Conservation (phyloP, 176 grass and related monocot species). For the Triticum turgidum region DNA sequence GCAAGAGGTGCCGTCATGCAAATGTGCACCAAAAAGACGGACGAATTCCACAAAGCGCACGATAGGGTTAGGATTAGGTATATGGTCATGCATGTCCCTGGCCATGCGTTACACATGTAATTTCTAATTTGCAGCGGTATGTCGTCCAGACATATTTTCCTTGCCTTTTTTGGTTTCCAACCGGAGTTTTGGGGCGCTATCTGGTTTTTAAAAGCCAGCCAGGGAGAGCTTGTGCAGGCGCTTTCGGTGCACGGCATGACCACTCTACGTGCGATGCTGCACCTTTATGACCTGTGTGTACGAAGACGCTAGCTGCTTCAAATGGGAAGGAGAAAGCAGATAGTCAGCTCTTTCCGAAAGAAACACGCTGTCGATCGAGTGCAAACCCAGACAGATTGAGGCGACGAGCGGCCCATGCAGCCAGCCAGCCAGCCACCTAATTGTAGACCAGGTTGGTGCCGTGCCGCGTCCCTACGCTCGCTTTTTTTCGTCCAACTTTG, state of each 20-base stretch:
- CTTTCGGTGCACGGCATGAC: background rate
- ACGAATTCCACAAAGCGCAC: background rate
- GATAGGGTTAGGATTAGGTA: constrained; percentile 22
- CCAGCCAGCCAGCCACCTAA: background rate
- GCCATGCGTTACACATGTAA: background rate
- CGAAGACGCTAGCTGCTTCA: background rate
- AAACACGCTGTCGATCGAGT: background rate
- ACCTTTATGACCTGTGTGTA: background rate
- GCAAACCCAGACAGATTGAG: background rate
- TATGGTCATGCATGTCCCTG: background rate
- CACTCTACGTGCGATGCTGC: background rate
- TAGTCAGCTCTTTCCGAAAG: background rate
- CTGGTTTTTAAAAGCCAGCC: background rate
- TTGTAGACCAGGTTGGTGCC: background rate
- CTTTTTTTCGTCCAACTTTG: background rate
- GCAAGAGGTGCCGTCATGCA: background rate
- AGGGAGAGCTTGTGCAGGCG: background rate
- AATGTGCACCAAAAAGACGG: background rate
- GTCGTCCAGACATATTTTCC: background rate
- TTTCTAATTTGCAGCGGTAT: too few species aligned
- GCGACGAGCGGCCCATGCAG: background rate
- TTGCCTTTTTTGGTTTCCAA: background rate
- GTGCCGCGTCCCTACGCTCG: background rate
- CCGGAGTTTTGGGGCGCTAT: background rate
- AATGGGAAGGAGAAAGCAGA: background rate